Percentiles rank a stretch among this genome's conserved stretches.
Conservation (phyloP, 768 basidiomycete genomes). For the Coprinellus micaceus region DNA sequence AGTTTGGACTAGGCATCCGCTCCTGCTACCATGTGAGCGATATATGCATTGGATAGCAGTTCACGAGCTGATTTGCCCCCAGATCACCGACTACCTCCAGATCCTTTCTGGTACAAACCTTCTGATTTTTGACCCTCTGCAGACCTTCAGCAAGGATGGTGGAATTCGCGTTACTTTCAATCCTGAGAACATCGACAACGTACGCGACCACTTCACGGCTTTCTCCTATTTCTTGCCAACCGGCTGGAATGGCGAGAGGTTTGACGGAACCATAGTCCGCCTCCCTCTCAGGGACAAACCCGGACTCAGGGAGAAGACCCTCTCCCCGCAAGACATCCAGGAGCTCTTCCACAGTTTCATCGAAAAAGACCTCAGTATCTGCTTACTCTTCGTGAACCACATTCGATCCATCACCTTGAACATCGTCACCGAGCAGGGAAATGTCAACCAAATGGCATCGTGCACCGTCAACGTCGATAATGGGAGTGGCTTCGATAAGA, state of each 20-base stretch:
- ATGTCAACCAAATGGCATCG: background rate
- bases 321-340: constrained; percentile 29
- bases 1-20: constrained; percentile 24
- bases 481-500: constrained; percentile 7
- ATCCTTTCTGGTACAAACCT: constrained; percentile 39
- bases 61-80: background rate
- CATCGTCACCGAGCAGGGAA: constrained; percentile 31
- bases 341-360: constrained; percentile 40
- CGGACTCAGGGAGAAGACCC: constrained; percentile 31
- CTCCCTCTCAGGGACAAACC: constrained; percentile 38
- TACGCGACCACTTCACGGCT: constrained; percentile 28
- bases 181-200: constrained; percentile 14
- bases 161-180: constrained; percentile 30
- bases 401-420: constrained; percentile 34
- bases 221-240: constrained; percentile 26
- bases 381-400: constrained; percentile 40
- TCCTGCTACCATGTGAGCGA: constrained; percentile 25
- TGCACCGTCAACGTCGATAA: constrained; percentile 12
- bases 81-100: constrained; percentile 51
- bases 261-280: constrained; percentile 42
- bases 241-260: constrained; percentile 15
- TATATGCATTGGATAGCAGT: background rate
- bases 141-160: constrained; percentile 24
- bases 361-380: constrained; percentile 35
- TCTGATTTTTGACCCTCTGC: constrained; percentile 42